Base-by-base conservation (phyloP, 1,139 yeast species). In the Casaregolazyma suthepensis region DNA sequence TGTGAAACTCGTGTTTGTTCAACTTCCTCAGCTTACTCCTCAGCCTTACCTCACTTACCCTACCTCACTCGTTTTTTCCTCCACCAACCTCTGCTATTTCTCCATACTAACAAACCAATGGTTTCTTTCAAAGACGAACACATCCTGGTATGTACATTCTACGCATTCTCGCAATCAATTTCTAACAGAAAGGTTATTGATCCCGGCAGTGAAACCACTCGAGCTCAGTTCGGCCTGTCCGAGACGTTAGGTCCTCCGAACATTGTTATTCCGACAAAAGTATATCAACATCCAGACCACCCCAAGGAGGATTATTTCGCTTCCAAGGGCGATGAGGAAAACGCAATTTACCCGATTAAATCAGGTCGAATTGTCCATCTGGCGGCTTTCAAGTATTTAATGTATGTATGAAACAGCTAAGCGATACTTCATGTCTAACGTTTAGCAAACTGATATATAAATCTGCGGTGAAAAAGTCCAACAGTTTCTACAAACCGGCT, bases 191-290 rank as follows among this genome's bases (percentile, higher is more conserved):
- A 74, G 71, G 80, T 90, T 51, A 80, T 91, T 45, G 83, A 88
- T 56, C 89, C 96, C 1, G 96, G 96, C n/a, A 84, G 95, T 1
- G 75, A 73, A 54, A 72, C 78, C 53, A 88, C 97, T 0, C 73
- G 85, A 53, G 87, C 87, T 45, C 85, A 86, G 61, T 84, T 87
- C 66, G 97, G 97, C 1, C 73, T 91, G 45, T 84, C 82, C 52
- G 97, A 91, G 59, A 77, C 88, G 0, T 76, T 88, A 59, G 73
- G 87, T 3, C 90, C 95, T 1, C 96, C 97, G 1, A 80, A 82
- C 48, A 80, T 79, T 60, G 81, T 81, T 56, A 75, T 90, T 43
- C 95, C 96, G 12, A 82, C 96, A 0, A 75, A 76, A 35, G 95
- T 91, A 7, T 90, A 82, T 67, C 75, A 73, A 57, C 79, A 80